These are phyloP conservation scores for Tricharina praecox DNA, from an alignment of 495 filamentous ascomycete genomes.

Conservation along the genomic window DNA sequence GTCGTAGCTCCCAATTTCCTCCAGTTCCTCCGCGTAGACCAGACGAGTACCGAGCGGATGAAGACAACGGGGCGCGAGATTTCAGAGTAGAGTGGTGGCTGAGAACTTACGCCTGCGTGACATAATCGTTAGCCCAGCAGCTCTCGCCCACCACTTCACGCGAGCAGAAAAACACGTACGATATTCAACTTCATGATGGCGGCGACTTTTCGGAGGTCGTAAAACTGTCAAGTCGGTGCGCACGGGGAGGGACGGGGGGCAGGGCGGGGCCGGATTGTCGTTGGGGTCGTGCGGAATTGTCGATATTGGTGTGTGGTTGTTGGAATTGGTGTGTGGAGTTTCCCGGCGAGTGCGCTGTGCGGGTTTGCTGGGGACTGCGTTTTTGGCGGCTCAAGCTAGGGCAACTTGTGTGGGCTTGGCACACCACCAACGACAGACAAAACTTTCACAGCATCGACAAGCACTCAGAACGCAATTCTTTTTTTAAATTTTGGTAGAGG, in stretches of 20 bases:
- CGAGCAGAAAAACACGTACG: not conserved
- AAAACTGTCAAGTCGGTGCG: constrained; percentile 21
- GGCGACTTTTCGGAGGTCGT: constrained; percentile 21
- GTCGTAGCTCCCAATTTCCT: not conserved
- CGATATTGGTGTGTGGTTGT: not conserved
- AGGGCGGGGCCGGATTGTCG: not conserved
- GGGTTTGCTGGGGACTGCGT: not conserved
- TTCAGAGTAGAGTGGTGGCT: too few species aligned
- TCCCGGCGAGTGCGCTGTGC: not conserved
- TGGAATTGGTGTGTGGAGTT: not conserved
- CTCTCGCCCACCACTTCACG: not conserved
- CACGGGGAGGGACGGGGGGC: not conserved
- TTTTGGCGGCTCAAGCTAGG: not conserved
- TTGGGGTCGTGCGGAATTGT: not conserved
- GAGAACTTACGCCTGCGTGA: constrained; percentile 24
- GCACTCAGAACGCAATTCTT: too few species aligned
- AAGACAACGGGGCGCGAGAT: too few species aligned
- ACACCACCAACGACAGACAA: too few species aligned
- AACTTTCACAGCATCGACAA: too few species aligned
- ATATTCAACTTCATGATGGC: constrained; percentile 10
- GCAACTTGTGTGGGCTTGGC: not conserved
- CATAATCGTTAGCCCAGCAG: constrained; percentile 11
- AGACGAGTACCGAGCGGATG: too few species aligned
- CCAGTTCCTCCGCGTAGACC: not conserved
- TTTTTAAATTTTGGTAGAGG: too few species aligned